Base-by-base conservation (phyloP, 2,329 filamentous ascomycete genomes). In the Alternaria sp. region DNA sequence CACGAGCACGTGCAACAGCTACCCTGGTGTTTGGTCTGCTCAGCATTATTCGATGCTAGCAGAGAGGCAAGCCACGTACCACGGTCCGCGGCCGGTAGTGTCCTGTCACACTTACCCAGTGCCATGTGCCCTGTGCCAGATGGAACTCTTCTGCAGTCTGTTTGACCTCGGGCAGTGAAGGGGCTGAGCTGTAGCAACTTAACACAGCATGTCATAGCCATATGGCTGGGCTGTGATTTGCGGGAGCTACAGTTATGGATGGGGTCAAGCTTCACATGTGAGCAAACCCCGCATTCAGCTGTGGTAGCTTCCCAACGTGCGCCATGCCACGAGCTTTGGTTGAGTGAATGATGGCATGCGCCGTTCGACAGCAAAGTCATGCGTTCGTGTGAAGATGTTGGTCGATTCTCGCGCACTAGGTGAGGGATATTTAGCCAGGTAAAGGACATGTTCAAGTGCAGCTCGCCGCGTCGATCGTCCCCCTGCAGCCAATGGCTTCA, bases 231-330 rank as follows among this genome's bases (percentile, higher is more conserved):
- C 4, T 59, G 29, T 70, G 65, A 72, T 72, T 72, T 58, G 70
- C 54, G 50, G 46, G 34, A 65, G 58, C 60, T 63, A 34, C 48
- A 33, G 42, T 55, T 48, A 58, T 56, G 59, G 56, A 29, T 44
- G 51, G 61, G 28, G 48, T 65, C 54, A 51, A 69, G 66, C 66
- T 69, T 69, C 68, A 68, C 67, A 67, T 66, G 63, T 62, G 61
- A 56, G 55, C 60, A 48, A 55, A 70, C 70, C 70, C 70, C 69
- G 70, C 70, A 72, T 62, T 59, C 28, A 36, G 39, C 44, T 34
- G 46, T 39, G 42, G 24, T 46, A 48, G 46, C 55, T 26, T 40
- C 29, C 29, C 36, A 49, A 36, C 44, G 24, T 26, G 39, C 33
- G 39, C 33, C 39, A 54, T 59, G 40, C 45, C 36, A 56, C 51